phyloP scores from a whole-genome alignment of 1,139 yeast species.

The Schizosaccharomyces versatilis region DNA sequence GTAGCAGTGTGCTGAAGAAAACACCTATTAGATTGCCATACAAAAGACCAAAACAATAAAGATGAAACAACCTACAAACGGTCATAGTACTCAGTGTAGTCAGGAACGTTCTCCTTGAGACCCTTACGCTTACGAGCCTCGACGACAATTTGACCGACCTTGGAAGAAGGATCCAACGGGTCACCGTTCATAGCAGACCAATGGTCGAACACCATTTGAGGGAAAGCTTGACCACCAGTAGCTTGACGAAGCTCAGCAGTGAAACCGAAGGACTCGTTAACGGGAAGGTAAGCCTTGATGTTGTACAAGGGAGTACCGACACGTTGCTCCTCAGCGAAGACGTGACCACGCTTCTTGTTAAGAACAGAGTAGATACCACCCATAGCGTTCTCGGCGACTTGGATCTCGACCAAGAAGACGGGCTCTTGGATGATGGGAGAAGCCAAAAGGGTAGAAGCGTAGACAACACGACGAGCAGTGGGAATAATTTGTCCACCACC shows the following conservation, averaged over 20 bases:
- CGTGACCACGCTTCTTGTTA: conserved; percentile 99
- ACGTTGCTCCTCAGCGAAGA: conserved; percentile 94
- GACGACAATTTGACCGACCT: conserved; percentile 82
- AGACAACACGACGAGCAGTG: conserved; percentile 99
- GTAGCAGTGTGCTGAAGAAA: no score
- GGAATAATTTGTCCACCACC: conserved; percentile 99
- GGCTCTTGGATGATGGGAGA: conserved; percentile 99
- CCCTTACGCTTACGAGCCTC: conserved; percentile 94
- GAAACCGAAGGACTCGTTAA: conserved; percentile 99
- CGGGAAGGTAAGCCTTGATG: conserved; percentile 98
- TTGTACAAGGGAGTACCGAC: conserved; percentile 99
- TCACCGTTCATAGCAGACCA: conserved; percentile 84
- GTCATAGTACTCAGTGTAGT: conserved; percentile 98
- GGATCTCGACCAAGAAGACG: conserved; percentile 95
- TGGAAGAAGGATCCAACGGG: conserved; percentile 74
- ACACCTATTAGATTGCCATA: no score
- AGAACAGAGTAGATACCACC: conserved; percentile 99
- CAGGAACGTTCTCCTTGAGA: conserved; percentile 92
- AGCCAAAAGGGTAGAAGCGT: conserved; percentile 94
- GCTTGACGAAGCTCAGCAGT: conserved; percentile 98
- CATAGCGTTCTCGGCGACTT: conserved; percentile 97
- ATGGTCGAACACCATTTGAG: conserved; percentile 98
- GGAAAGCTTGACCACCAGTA: conserved; percentile 99
- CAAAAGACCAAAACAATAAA: not conserved
- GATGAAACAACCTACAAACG: conserved; percentile 43